Evolutionary conservation across 495 filamentous ascomycete species (phyloP).

Genomic region (Hypomontagnella monticulosa): DNA sequence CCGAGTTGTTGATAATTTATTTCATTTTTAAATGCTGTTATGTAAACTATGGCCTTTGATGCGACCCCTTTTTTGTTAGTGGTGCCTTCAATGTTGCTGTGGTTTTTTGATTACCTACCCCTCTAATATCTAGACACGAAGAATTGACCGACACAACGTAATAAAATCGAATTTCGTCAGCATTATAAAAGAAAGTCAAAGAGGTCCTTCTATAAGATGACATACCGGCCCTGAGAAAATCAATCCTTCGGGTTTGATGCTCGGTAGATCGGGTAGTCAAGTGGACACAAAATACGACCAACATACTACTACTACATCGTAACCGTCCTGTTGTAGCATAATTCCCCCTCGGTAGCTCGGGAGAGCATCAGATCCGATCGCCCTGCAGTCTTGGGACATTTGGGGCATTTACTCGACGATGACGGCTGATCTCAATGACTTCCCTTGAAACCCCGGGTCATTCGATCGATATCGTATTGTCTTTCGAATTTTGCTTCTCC

Average conservation of each 20-base stretch:
- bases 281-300: constrained; percentile 18
- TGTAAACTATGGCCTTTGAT: no score
- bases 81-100: no score
- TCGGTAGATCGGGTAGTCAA: constrained; percentile 39
- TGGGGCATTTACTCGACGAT: no score
- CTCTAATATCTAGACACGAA: no score
- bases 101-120: no score
- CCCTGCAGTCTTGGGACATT: background rate
- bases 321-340: constrained; percentile 6
- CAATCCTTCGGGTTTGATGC: constrained; percentile 41
- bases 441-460: constrained; percentile 24
- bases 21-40: no score
- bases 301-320: background rate
- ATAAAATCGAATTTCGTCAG: background rate
- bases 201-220: background rate
- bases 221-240: background rate
- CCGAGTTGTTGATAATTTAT: background rate
- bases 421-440: constrained; percentile 1
- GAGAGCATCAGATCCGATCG: constrained; percentile 23
- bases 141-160: background rate
- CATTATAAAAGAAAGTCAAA: constrained; percentile 12
- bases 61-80: no score
- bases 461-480: constrained; percentile 12
- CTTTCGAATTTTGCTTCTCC: background rate
- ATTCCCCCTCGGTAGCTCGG: constrained; percentile 29